Conservation (phyloP, 1,139 yeast genomes). For the Torulaspora pretoriensis region DNA sequence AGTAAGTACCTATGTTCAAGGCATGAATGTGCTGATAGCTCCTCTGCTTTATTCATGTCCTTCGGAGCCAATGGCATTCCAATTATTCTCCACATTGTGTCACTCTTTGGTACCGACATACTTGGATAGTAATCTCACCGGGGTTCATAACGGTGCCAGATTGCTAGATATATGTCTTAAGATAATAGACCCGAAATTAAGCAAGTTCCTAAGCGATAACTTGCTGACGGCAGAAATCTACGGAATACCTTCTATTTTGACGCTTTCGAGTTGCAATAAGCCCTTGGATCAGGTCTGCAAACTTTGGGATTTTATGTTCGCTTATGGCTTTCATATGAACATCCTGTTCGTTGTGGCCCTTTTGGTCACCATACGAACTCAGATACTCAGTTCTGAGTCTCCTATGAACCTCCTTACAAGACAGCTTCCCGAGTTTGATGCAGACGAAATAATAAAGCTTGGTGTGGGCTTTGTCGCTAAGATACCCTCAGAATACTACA, state of each 20-base stretch:
- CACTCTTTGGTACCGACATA: conserved; percentile 65
- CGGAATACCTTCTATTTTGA: conserved; percentile 83
- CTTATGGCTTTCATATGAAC: conserved; percentile 89
- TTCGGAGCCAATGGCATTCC: conserved; percentile 84
- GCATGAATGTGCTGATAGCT: conserved; percentile 83
- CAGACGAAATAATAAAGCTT: conserved; percentile 70
- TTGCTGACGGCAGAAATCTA: conserved; percentile 73
- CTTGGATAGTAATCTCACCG: conserved; percentile 70
- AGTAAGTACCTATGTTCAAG: conserved; percentile 68
- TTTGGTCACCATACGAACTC: conserved; percentile 61
- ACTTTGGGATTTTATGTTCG: conserved; percentile 87
- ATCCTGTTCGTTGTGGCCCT: conserved; percentile 82
- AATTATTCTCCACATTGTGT: conserved; percentile 45
- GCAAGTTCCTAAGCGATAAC: conserved; percentile 46
- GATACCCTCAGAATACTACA: conserved; percentile 65
- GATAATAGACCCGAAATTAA: conserved; percentile 68
- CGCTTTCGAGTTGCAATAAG: conserved; percentile 87
- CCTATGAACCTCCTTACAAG: conserved; percentile 71
- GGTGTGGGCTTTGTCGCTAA: conserved; percentile 78
- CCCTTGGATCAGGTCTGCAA: conserved; percentile 71
- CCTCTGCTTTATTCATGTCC: conserved; percentile 76
- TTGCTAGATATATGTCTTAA: conserved; percentile 67
- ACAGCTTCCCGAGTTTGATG: conserved; percentile 67
- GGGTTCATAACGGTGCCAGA: conserved; percentile 75
- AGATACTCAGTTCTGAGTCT: conserved; percentile 48